Percentiles rank a stretch among this genome's conserved stretches.
Conservation (phyloP, 768 basidiomycete genomes). For the Boletus speciosus region DNA sequence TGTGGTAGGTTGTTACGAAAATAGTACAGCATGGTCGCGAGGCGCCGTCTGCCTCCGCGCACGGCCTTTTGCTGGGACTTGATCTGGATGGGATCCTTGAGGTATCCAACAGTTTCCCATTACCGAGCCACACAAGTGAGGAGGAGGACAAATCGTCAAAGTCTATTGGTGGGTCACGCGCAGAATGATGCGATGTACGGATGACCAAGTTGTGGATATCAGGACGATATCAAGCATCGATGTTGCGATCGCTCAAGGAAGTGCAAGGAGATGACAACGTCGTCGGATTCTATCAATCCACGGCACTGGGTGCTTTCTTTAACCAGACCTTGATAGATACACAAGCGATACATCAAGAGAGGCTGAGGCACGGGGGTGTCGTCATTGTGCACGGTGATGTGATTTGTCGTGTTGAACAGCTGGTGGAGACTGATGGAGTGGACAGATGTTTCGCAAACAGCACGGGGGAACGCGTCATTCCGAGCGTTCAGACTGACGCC, state of each 20-base stretch:
- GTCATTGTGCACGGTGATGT: conserved; percentile 77
- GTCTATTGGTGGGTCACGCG: conserved; percentile 54
- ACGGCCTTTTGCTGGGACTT: conserved; percentile 85
- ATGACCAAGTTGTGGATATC: conserved; percentile 5
- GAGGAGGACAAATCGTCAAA: conserved; percentile 84
- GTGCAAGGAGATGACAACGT: conserved; percentile 89
- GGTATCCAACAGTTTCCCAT: conserved; percentile 85
- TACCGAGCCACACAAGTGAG: conserved; percentile 68
- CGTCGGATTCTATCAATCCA: conserved; percentile 93
- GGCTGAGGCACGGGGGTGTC: conserved; percentile 80
- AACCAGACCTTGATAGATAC: conserved; percentile 78
- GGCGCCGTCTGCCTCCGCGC: conserved; percentile 63
- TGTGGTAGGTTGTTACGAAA: conserved; percentile 78
- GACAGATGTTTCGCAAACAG: conserved; percentile 73
- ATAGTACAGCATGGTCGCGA: conserved; percentile 92
- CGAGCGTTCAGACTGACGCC: conserved; percentile 83
- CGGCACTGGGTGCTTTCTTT: conserved; percentile 80
- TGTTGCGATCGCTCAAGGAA: conserved; percentile 86
- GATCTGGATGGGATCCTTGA: conserved; percentile 90
- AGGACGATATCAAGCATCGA: conserved; percentile 80
- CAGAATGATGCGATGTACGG: conserved; percentile 1
- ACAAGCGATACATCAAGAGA: conserved; percentile 82
- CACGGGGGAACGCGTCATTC: conserved; percentile 82
- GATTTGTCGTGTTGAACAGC: background rate
- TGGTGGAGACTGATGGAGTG: conserved; percentile 9